phyloP scores from a whole-genome alignment of 164 flowering plant species.

The Taxillus chinensis region DNA sequence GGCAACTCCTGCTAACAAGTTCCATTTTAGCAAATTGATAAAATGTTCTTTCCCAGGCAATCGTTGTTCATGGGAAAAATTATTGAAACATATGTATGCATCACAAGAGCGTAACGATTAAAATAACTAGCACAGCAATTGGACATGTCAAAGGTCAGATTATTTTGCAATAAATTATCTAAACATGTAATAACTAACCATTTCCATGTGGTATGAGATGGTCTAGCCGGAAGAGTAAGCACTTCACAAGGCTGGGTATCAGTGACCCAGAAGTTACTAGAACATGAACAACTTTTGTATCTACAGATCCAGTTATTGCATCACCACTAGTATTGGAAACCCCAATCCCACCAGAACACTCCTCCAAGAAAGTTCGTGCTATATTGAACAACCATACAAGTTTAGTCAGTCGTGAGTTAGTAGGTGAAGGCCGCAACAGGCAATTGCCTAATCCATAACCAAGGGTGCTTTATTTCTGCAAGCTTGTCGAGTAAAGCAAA shows the following conservation, averaged over 20 bases:
- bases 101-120: too few species aligned
- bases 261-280: constrained; percentile 89
- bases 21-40: too few species aligned
- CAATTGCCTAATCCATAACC: too few species aligned
- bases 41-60: too few species aligned
- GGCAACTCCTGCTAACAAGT: too few species aligned
- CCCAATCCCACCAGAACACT: constrained; percentile 34
- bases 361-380: constrained; percentile 71
- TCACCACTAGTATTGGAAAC: constrained; percentile 11
- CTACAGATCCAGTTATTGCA: constrained; percentile 11
- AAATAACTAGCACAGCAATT: too few species aligned
- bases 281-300: constrained; percentile 36
- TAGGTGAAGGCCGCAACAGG: too few species aligned
- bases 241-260: constrained; percentile 89
- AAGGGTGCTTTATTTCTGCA: too few species aligned
- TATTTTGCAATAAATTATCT: neutral
- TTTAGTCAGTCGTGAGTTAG: too few species aligned
- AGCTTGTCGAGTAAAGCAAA: too few species aligned
- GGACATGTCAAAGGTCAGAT: neutral
- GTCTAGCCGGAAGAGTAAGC: constrained; percentile 78
- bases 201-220: constrained; percentile 44
- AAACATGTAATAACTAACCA: constrained; percentile 32
- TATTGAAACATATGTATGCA: too few species aligned
- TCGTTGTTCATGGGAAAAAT: too few species aligned
- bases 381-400: constrained; percentile 10